Conservation (phyloP, 257 asterid species). For the Plectranthus barbatus region DNA sequence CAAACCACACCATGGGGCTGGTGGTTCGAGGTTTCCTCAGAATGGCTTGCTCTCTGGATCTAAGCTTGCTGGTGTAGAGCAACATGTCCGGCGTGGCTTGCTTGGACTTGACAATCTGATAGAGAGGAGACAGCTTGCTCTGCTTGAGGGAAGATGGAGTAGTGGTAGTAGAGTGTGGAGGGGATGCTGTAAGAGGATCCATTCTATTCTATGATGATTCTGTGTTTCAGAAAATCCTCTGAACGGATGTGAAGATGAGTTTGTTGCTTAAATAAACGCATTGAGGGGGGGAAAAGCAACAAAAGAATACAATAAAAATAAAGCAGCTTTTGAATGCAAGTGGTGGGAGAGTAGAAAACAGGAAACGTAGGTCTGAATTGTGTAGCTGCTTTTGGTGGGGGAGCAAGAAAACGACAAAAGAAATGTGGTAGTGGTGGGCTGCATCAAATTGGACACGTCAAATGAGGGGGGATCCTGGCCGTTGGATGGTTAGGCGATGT, state of each 20-base stretch:
- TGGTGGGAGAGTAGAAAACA: constrained; percentile 33
- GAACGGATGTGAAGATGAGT: constrained; percentile 18
- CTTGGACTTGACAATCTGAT: constrained; percentile 26
- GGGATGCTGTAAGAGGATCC: constrained; percentile 34
- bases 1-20: constrained; percentile 62
- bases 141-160: constrained; percentile 24
- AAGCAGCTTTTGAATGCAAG: constrained; percentile 37
- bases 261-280: constrained; percentile 30
- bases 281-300: constrained; percentile 22
- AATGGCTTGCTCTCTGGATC: constrained; percentile 43
- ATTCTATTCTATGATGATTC: constrained; percentile 7
- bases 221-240: too few species aligned
- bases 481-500: constrained; percentile 14
- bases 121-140: constrained; percentile 28
- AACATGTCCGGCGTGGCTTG: constrained; percentile 35
- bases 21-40: constrained; percentile 42
- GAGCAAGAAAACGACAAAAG: constrained; percentile 15
- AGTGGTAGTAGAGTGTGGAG: too few species aligned
- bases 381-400: constrained; percentile 18
- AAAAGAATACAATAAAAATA: constrained; percentile 8
- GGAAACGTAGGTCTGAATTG: constrained; percentile 41
- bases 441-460: constrained; percentile 23
- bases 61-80: constrained; percentile 20
- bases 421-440: constrained; percentile 17
- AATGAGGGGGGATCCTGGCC: background rate